Conservation (phyloP, 2,329 filamentous ascomycete species). For the Fusarium napiforme region DNA sequence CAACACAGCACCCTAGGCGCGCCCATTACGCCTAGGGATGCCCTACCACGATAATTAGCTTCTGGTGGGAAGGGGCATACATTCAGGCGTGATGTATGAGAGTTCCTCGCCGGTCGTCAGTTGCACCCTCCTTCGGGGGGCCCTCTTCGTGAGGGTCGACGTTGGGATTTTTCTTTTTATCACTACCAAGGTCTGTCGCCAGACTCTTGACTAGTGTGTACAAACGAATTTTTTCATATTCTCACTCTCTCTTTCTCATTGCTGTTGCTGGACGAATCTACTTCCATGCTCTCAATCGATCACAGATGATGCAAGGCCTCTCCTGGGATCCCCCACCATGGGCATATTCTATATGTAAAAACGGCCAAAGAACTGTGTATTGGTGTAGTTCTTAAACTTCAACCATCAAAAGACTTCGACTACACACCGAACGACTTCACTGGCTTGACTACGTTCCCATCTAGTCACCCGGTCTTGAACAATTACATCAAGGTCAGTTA, state of each 20-base stretch:
- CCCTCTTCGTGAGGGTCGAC: not conserved
- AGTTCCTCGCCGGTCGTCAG: not conserved
- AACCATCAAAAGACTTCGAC: not conserved
- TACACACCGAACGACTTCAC: not conserved
- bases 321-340: slow-evolving; percentile 2
- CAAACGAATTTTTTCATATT: not conserved
- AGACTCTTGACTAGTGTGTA: not conserved
- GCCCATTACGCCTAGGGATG: not conserved
- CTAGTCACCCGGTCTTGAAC: slow-evolving; percentile 60
- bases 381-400: not conserved
- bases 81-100: not conserved
- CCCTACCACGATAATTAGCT: not conserved
- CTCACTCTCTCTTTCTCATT: not conserved
- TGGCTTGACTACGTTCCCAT: slow-evolving; percentile 54
- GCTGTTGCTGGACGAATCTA: slow-evolving; percentile 40
- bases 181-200: not conserved
- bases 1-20: not conserved
- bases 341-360: not conserved
- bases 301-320: not conserved
- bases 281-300: slow-evolving; percentile 30
- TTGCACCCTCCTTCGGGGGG: not conserved
- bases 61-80: not conserved
- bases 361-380: not conserved
- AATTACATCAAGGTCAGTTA: slow-evolving; percentile 44
- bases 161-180: not conserved